Evolutionary conservation across 2,329 filamentous ascomycete genomes (phyloP), one percentile per base, ranked within the genome.

Genomic region (Leptographium galeiforme): DNA sequence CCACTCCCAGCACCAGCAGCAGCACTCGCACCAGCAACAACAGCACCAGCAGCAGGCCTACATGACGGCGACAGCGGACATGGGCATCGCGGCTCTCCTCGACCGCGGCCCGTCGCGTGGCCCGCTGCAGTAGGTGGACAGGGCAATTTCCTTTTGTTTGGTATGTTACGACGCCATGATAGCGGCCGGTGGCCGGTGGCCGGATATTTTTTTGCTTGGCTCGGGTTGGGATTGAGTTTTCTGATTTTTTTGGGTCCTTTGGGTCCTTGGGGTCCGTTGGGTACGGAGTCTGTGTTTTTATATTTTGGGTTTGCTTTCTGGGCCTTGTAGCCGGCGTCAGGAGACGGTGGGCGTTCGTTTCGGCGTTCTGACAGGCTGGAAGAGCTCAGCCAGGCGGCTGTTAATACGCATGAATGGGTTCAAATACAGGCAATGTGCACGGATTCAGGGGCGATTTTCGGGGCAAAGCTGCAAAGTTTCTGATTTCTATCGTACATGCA

Each of bases 41-140:
- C 48, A 50, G 13, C 36, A 36, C 11, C 48, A 40, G 12, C 48
- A 18, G 12, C 34, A 10, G 54, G 72, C 74, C 4, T 78, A 77
- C 55, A 62, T 76, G 66, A 66, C 67, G 70, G 57, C 50, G 39
- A 12, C 47, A 57, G 73, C 75, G 14, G 78, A 58, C 19, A 81
- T 82, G 77, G 77, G 76, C 30, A 81, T 83, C 59, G 74, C 75
- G 51, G 69, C 75, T 50, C 74, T 82, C 55, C 78, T 82, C 59
- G 78, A 81, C 64, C 70, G 75, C 30, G 69, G 73, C 14, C 62
- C 64, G 3, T 47, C 52, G 16, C 52, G 47, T 4, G 46, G 30
- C 1, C 38, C 40, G 7, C 52, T 39, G 33, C 38, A 53, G 16
- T 53, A 50, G n/a, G 41, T 6, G 40, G 18, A 25, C 12, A 25